Evolutionary conservation across 805 yeast genomes (phyloP).

Genomic region (Clavispora phyllophila): DNA sequence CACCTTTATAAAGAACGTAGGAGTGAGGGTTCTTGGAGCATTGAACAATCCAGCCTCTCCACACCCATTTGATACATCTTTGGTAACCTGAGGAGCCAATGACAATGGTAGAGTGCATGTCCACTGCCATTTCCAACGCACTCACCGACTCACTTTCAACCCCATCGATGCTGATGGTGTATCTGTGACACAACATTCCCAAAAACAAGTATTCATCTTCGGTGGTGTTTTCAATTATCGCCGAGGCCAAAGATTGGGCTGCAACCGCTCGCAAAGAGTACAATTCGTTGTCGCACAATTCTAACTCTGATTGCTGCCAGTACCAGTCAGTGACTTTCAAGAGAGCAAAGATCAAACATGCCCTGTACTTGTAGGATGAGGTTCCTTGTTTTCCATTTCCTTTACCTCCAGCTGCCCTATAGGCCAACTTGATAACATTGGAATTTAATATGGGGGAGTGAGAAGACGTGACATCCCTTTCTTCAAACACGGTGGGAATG

Average conservation of each 20-base stretch:
- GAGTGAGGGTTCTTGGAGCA: slow-evolving; percentile 62
- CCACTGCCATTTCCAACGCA: slow-evolving; percentile 82
- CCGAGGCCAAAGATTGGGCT: slow-evolving; percentile 70
- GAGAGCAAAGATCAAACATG: slow-evolving; percentile 64
- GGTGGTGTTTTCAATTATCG: slow-evolving; percentile 57
- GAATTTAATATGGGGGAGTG: slow-evolving; percentile 57
- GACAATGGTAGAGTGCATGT: slow-evolving; percentile 71
- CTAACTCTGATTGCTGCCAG: slow-evolving; percentile 49
- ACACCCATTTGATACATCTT: slow-evolving; percentile 80
- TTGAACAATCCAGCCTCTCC: slow-evolving; percentile 93
- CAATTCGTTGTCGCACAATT: slow-evolving; percentile 64
- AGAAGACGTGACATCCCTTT: slow-evolving; percentile 44
- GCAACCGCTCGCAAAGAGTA: slow-evolving; percentile 56
- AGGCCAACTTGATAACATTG: slow-evolving; percentile 54
- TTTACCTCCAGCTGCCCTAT: slow-evolving; percentile 76
- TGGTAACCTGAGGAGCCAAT: slow-evolving; percentile 82
- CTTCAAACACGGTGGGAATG: slow-evolving; percentile 61
- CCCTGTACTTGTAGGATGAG: slow-evolving; percentile 57
- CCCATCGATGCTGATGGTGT: slow-evolving; percentile 58
- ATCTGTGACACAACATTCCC: slow-evolving; percentile 73
- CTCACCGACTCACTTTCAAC: slow-evolving; percentile 59
- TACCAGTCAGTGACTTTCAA: slow-evolving; percentile 81
- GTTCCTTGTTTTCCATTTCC: slow-evolving; percentile 54
- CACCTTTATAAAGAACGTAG: slow-evolving; percentile 59
- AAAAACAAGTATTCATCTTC: slow-evolving; percentile 63